These are phyloP conservation scores for Cyclotella kingstonii DNA, from an alignment of 108 stramenopile species.

Conservation along the genomic window DNA sequence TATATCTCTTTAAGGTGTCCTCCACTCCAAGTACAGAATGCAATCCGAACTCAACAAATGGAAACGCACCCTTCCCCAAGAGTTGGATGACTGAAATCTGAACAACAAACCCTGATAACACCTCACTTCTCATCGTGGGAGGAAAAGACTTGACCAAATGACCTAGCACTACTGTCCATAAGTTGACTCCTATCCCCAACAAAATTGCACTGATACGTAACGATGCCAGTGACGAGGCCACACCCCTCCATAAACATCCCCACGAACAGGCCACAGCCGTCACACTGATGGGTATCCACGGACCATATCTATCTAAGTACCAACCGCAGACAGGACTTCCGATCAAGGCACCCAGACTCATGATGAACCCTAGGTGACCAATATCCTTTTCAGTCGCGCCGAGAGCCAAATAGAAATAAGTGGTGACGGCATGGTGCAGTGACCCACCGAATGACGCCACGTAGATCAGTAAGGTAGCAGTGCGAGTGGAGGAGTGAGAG, in stretches of 20 bases:
- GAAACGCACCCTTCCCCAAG: conserved; percentile 31
- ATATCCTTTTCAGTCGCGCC: conserved; percentile 18
- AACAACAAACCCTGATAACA: conserved; percentile 27
- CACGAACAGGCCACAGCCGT: conserved; percentile 18
- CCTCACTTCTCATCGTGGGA: conserved; percentile 18
- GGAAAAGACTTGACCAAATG: conserved; percentile 32
- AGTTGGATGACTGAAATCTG: conserved; percentile 27
- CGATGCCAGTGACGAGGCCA: conserved; percentile 7
- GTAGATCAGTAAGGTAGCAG: conserved; percentile 16
- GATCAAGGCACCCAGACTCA: conserved; percentile 19
- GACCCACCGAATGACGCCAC: conserved; percentile 35
- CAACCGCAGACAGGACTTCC: conserved; percentile 15
- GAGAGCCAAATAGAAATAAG: conserved; percentile 32
- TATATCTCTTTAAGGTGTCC: conserved; percentile 28
- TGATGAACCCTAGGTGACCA: conserved; percentile 28
- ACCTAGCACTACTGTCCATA: conserved; percentile 30
- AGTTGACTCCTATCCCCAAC: conserved; percentile 18
- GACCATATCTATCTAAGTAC: conserved; percentile 19
- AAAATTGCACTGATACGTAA: conserved; percentile 24
- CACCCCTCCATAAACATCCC: conserved; percentile 38
- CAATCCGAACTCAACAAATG: conserved; percentile 20
- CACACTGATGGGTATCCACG: conserved; percentile 16
- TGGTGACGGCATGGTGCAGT: conserved; percentile 33
- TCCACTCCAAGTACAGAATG: conserved; percentile 11
- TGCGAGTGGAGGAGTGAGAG: conserved; percentile 23